Evolutionary conservation across 2,329 filamentous ascomycete species (phyloP).

Genomic region (Epichloe typhina): DNA sequence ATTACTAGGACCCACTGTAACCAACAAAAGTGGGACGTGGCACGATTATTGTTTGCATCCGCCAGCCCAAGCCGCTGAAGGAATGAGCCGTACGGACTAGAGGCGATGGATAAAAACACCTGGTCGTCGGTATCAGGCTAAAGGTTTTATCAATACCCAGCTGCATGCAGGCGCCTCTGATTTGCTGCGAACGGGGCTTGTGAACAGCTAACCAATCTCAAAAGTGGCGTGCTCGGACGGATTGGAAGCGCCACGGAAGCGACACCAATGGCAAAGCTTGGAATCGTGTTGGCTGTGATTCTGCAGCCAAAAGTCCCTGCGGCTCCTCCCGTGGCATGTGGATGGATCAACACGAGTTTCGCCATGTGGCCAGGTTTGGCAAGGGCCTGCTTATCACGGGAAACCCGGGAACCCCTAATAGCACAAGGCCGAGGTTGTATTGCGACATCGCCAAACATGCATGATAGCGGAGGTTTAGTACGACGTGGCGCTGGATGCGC

Average conservation of each 20-base stretch:
- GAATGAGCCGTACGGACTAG: too few relatives aligned
- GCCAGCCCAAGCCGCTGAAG: too few relatives aligned
- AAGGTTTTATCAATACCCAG: not conserved
- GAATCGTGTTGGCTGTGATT: too few relatives aligned
- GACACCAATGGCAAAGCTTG: too few relatives aligned
- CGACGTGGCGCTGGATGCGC: not conserved
- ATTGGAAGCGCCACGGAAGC: too few relatives aligned
- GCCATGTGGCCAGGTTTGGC: too few relatives aligned
- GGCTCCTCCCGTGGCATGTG: not conserved
- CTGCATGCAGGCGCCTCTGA: not conserved
- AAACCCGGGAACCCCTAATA: not conserved
- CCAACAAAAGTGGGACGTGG: too few relatives aligned
- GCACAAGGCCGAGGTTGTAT: not conserved
- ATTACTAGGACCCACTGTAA: too few relatives aligned
- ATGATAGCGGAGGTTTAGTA: not conserved
- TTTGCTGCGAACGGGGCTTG: not conserved
- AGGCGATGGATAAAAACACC: too few relatives aligned
- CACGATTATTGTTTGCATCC: too few relatives aligned
- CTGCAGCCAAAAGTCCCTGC: not conserved
- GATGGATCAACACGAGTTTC: not conserved
- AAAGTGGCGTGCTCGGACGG: not conserved
- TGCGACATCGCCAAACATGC: not conserved
- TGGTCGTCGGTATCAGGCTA: not conserved
- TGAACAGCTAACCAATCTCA: not conserved
- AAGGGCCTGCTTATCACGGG: too few relatives aligned